Evolutionary conservation across 164 flowering plant genomes (phyloP).

Genomic region (Litsea cubeba): DNA sequence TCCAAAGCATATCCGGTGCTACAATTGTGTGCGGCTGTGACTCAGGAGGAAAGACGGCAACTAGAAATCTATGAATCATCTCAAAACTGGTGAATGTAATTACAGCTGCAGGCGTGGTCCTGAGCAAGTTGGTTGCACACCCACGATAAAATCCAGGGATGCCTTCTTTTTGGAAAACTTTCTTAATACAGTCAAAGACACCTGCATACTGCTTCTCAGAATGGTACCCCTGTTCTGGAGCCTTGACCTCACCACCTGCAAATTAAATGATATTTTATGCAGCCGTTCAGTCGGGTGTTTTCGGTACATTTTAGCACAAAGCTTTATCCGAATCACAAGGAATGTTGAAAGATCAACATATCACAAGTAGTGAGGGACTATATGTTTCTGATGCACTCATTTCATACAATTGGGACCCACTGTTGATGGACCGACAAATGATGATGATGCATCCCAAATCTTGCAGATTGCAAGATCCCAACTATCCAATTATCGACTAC

Average conservation of each 20-base stretch:
- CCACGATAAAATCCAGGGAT: conserved; percentile 91
- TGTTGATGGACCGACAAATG: too few relatives aligned
- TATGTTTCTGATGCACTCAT: too few relatives aligned
- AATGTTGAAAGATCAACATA: too few relatives aligned
- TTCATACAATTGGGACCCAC: too few relatives aligned
- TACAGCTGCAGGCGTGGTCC: conserved; percentile 95
- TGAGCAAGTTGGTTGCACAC: conserved; percentile 83
- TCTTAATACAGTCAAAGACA: conserved; percentile 68
- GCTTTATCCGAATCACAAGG: not conserved
- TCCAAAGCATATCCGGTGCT: conserved; percentile 5
- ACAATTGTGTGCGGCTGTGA: conserved; percentile 50
- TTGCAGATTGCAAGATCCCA: too few relatives aligned
- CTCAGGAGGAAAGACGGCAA: conserved; percentile 42
- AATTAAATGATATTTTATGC: not conserved
- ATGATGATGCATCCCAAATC: too few relatives aligned
- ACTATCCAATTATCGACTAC: too few relatives aligned
- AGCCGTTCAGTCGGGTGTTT: not conserved
- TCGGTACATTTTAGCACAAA: not conserved
- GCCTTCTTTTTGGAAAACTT: conserved; percentile 74
- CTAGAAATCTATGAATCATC: conserved; percentile 86
- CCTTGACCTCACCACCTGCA: conserved; percentile 87
- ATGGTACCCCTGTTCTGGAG: conserved; percentile 94
- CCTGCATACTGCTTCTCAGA: conserved; percentile 83
- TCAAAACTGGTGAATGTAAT: conserved; percentile 98
- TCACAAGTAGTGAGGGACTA: too few relatives aligned